Percentiles rank a stretch among this genome's conserved stretches.
phyloP scores from a whole-genome alignment of 2,329 filamentous ascomycete genomes.

The Paecilomyces variotii region DNA sequence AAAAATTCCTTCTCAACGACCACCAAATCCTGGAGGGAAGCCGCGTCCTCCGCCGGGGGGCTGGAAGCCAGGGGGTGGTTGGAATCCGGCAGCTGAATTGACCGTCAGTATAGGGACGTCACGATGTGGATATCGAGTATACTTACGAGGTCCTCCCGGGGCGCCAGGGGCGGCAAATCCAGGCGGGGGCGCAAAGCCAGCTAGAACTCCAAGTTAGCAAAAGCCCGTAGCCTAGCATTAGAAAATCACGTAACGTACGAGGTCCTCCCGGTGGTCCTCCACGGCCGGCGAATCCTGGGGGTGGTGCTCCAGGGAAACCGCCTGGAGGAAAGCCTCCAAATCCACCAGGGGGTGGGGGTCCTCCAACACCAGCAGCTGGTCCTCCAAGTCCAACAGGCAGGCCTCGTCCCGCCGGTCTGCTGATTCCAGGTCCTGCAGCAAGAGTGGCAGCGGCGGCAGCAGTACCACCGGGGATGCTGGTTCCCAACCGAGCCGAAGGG shows the following conservation, averaged over 20 bases:
- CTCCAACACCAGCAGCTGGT: slow-evolving; percentile 80
- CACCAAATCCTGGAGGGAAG: slow-evolving; percentile 44
- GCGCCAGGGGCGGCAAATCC: slow-evolving; percentile 39
- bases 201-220: slow-evolving; percentile 21
- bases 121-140: slow-evolving; percentile 9
- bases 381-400: slow-evolving; percentile 75
- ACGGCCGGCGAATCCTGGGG: slow-evolving; percentile 44
- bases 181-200: slow-evolving; percentile 41
- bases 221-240: not conserved
- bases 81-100: slow-evolving; percentile 42
- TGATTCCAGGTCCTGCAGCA: slow-evolving; percentile 77
- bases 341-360: slow-evolving; percentile 57
- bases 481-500: slow-evolving; percentile 79
- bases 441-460: slow-evolving; percentile 57
- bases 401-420: slow-evolving; percentile 83
- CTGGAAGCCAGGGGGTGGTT: slow-evolving; percentile 66
- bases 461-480: slow-evolving; percentile 57
- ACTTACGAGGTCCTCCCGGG: slow-evolving; percentile 37
- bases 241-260: slow-evolving; percentile 37
- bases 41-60: slow-evolving; percentile 50
- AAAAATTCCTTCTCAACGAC: slow-evolving; percentile 25
- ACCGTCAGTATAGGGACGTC: slow-evolving; percentile 7
- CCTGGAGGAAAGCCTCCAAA: slow-evolving; percentile 43
- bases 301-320: slow-evolving; percentile 45
- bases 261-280: slow-evolving; percentile 44